Conservation (phyloP, 176 grass and related monocot species). For the Rhynchospora tenuis region DNA sequence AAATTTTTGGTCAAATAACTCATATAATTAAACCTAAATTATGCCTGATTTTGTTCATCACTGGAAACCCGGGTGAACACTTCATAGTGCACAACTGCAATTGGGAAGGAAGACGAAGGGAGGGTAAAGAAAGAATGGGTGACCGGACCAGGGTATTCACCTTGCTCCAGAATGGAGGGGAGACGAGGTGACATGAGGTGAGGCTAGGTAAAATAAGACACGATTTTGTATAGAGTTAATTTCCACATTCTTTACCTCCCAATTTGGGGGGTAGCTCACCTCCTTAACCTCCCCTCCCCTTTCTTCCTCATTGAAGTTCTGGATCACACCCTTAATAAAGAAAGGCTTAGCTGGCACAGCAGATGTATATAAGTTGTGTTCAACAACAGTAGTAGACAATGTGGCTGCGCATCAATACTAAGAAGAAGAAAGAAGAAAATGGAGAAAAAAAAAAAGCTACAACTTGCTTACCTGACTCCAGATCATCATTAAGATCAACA, state of each 20-base stretch:
- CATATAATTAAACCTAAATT: not conserved
- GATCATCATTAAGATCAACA: slow-evolving; percentile 28
- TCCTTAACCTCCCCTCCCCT: too few relatives aligned
- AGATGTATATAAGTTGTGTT: not conserved
- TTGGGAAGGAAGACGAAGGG: too few relatives aligned
- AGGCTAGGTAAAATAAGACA: too few relatives aligned
- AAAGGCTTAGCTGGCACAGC: not conserved
- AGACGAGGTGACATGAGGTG: too few relatives aligned
- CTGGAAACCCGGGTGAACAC: not conserved
- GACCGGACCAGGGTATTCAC: too few relatives aligned
- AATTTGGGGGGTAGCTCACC: too few relatives aligned
- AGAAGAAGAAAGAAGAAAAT: not conserved
- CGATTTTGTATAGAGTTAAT: too few relatives aligned
- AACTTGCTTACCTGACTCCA: slow-evolving; percentile 42
- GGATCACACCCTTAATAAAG: not conserved
- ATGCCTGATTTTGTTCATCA: not conserved
- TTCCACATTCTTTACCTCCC: too few relatives aligned
- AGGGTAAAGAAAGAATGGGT: too few relatives aligned
- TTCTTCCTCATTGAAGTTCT: too few relatives aligned
- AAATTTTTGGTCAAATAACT: not conserved
- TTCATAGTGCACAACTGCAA: not conserved
- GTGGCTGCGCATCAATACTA: not conserved
- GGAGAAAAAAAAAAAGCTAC: not conserved
- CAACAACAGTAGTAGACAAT: not conserved
- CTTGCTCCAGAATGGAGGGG: too few relatives aligned